Evolutionary conservation across 345 rosid genomes (phyloP).

Genomic region (Clausena lansium): DNA sequence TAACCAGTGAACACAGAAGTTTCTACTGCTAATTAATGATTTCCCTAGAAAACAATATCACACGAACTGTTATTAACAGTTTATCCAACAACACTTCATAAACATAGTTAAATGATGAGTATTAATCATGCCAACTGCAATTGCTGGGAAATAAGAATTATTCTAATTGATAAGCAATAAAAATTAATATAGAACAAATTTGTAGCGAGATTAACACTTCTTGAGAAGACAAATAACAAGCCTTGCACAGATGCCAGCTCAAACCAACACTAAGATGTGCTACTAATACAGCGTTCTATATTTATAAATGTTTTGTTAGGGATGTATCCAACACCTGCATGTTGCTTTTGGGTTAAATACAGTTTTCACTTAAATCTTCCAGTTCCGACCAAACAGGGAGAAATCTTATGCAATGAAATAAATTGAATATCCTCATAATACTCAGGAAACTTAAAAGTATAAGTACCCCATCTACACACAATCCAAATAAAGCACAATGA

Average conservation of each 20-base stretch:
- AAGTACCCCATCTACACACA: not conserved
- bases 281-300: not conserved
- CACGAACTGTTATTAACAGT: not conserved
- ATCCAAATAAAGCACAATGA: not conserved
- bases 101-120: not conserved
- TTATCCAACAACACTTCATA: not conserved
- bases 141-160: not conserved
- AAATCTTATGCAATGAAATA: not conserved
- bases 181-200: not conserved
- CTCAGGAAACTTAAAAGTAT: not conserved
- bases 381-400: not conserved
- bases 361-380: not conserved
- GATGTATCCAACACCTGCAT: not conserved
- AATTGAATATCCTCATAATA: conserved; percentile 5
- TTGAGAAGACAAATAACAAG: not conserved
- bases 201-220: not conserved
- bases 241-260: not conserved
- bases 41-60: not conserved
- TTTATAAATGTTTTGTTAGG: not conserved
- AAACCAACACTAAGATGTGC: not conserved
- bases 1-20: not conserved
- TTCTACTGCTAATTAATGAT: not conserved
- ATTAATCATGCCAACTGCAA: not conserved
- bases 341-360: not conserved
- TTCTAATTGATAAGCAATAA: not conserved